Base-by-base conservation (phyloP, 2,329 filamentous ascomycete genomes). In the Epichloe uncinata region DNA sequence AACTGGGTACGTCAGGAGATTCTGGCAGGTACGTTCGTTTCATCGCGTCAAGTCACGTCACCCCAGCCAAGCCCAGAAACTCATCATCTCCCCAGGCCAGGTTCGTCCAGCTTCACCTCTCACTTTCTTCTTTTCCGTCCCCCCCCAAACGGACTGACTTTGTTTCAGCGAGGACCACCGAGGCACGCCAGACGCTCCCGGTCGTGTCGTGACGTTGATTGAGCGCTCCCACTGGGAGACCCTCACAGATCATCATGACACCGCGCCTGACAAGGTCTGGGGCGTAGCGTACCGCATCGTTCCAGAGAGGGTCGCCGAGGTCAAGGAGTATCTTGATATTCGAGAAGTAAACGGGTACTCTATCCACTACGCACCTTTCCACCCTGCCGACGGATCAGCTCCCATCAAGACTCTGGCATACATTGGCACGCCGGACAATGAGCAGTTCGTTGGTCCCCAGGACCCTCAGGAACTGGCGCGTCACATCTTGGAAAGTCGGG, bases 271-370 rank as follows among this genome's bases (percentile, higher is more conserved):
- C 49, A 75, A 70, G 59, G 88, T 96, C 58, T 97, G 90, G 90
- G 93, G 93, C 51, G 86, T 87, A 15, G 93, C 91, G 55, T 94
- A 96, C 70, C 85, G 91, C 61, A 91, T 95, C 67, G 73, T 77
- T 30, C 67, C 82, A 6, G 73, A 78, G 2, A 77, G 82, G 56
- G 88, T 94, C 18, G 75, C 81, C 53, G 84, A 91, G 69, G 91
- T 96, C 4, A 84, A 87, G 57, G 77, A 82, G 52, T 96, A 96
- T 65, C 85, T 98, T 44, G 90, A 97, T 67, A 91, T 96, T 56
- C 84, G 93, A 43, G 93, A 98, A 68, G 95, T 97, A 63, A 95
- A 97, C 69, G 93, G 93, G 26, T 98, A 98, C 69, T 87, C 83
- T 49, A 94, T 95, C 57, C 90, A 96, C 67, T 87, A 89, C 66